Percentiles rank a stretch among this genome's conserved stretches.
Conservation (phyloP, 2,329 filamentous ascomycete genomes). For the Colletotrichum brevisporum region DNA sequence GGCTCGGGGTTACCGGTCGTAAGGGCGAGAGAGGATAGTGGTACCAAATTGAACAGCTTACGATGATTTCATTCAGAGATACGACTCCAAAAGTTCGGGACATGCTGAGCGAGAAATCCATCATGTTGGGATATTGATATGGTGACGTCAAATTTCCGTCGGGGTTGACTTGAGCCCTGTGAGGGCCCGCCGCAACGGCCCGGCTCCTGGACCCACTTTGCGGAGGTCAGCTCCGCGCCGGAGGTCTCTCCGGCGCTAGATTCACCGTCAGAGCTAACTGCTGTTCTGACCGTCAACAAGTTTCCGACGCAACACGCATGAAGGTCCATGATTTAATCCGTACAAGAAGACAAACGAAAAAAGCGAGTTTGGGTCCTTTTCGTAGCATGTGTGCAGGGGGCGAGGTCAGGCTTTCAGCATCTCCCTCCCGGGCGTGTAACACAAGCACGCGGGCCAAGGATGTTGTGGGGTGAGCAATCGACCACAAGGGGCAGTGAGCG, state of each 20-base stretch:
- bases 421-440: no score
- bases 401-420: background rate
- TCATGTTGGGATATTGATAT: background rate
- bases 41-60: no score
- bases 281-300: no score
- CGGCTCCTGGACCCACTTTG: background rate
- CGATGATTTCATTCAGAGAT: background rate
- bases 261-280: no score
- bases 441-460: constrained; percentile 9
- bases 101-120: background rate
- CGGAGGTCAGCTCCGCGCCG: constrained; percentile 20
- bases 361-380: background rate
- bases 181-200: constrained; percentile 6
- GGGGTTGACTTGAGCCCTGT: constrained; percentile 6
- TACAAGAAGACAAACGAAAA: background rate
- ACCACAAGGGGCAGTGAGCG: constrained; percentile 2
- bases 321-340: no score
- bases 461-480: background rate
- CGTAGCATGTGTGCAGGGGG: no score
- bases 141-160: constrained; percentile 17
- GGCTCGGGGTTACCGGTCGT: no score
- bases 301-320: no score
- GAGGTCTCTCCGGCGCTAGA: background rate
- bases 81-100: background rate
- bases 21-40: no score